Percentiles rank a stretch among this genome's conserved stretches.
Conservation (phyloP, 352 stramenopile species). For the Thalassiosira delicatula region DNA sequence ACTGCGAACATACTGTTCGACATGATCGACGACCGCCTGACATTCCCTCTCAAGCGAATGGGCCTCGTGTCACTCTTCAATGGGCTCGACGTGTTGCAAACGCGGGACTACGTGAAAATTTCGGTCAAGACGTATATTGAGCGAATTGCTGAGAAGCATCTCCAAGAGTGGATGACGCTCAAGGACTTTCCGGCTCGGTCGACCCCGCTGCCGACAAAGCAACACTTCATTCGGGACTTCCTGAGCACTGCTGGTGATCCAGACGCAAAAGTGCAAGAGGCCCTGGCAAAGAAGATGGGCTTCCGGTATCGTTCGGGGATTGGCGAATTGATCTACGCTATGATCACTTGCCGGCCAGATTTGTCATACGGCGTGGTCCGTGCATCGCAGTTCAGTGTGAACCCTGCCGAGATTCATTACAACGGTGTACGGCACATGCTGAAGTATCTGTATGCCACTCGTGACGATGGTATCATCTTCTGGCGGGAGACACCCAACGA, state of each 20-base stretch:
- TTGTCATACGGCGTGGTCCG: slow-evolving; percentile 23
- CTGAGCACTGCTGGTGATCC: neutral
- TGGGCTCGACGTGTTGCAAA: slow-evolving; percentile 53
- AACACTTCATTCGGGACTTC: neutral
- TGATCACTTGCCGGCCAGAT: slow-evolving; percentile 35
- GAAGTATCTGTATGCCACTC: slow-evolving; percentile 31
- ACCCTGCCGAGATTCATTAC: slow-evolving; percentile 41
- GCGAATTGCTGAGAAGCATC: slow-evolving; percentile 12
- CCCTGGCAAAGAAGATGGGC: slow-evolving; percentile 7
- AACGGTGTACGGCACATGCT: slow-evolving; percentile 27
- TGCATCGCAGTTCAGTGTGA: slow-evolving; percentile 9
- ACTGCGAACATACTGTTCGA: slow-evolving; percentile 29
- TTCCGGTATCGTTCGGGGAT: slow-evolving; percentile 43
- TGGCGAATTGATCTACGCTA: slow-evolving; percentile 60
- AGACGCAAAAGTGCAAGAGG: slow-evolving; percentile 19
- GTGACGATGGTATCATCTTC: slow-evolving; percentile 18
- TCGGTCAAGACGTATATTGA: slow-evolving; percentile 35
- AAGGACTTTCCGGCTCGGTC: neutral
- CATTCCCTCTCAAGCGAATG: slow-evolving; percentile 28
- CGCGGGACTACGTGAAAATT: slow-evolving; percentile 43
- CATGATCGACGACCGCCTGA: slow-evolving; percentile 18
- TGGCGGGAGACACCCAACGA: neutral
- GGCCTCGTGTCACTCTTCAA: slow-evolving; percentile 43
- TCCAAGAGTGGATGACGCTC: neutral
- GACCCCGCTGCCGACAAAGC: neutral